phyloP scores from a whole-genome alignment of 345 rosid species.

The Hevea brasiliensis region DNA sequence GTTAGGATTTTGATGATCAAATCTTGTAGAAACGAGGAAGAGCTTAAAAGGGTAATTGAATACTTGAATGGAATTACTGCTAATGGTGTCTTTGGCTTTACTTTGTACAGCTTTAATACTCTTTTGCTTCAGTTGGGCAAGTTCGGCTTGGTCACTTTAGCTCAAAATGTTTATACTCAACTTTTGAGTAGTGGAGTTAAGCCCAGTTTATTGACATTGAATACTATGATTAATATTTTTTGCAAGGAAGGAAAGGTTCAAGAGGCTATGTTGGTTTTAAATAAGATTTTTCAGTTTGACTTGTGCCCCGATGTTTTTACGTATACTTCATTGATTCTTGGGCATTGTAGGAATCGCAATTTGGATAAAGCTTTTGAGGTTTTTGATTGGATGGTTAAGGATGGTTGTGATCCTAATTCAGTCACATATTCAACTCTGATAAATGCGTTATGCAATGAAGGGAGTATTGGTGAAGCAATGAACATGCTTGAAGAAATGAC shows the following conservation, averaged over 20 bases:
- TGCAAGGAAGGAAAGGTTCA: constrained; percentile 52
- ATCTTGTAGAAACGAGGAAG: constrained; percentile 46
- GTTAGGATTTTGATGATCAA: constrained; percentile 63
- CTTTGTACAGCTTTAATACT: constrained; percentile 55
- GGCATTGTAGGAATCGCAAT: constrained; percentile 54
- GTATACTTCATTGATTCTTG: constrained; percentile 63
- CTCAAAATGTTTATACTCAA: constrained; percentile 40
- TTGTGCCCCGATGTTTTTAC: constrained; percentile 55
- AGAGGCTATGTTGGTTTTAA: constrained; percentile 49
- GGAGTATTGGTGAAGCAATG: constrained; percentile 56
- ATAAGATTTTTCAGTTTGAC: constrained; percentile 44
- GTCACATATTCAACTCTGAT: constrained; percentile 55
- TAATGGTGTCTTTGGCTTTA: constrained; percentile 38
- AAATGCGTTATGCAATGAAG: constrained; percentile 54
- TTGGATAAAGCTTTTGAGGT: constrained; percentile 50
- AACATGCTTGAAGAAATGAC: constrained; percentile 53
- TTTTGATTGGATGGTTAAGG: constrained; percentile 52
- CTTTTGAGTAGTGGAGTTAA: constrained; percentile 46
- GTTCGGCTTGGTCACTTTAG: constrained; percentile 51
- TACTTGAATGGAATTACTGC: constrained; percentile 37
- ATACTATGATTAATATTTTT: constrained; percentile 58
- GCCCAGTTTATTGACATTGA: constrained; percentile 56
- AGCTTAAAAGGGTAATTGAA: constrained; percentile 46
- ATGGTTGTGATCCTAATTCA: constrained; percentile 61
- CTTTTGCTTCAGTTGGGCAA: constrained; percentile 58